These are phyloP conservation scores for Botrytis fabae DNA, from an alignment of 2,329 filamentous ascomycete genomes.

Conservation along the genomic window DNA sequence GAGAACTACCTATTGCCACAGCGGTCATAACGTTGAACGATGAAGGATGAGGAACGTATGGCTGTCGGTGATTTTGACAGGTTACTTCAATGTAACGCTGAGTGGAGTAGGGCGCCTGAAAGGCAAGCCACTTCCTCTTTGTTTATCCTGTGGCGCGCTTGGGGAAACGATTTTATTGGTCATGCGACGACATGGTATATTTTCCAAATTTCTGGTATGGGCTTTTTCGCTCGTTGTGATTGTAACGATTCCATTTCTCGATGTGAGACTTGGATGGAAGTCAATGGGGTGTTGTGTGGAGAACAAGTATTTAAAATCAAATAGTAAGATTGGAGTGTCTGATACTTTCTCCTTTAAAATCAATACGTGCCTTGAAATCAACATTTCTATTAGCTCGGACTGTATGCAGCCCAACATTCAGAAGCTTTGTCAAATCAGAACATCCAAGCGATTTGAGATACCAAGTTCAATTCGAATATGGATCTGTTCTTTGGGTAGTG, in stretches of 20 bases:
- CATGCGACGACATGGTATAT: neutral
- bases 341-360: neutral
- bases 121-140: conserved; percentile 1
- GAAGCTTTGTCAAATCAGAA: neutral
- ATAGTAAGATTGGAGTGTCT: neutral
- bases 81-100: neutral
- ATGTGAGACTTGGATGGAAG: neutral
- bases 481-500: neutral
- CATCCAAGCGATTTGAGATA: neutral
- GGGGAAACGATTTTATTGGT: neutral
- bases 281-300: neutral
- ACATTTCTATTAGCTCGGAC: neutral
- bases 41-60: neutral
- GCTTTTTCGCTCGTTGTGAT: neutral
- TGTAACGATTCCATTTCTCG: neutral
- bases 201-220: neutral
- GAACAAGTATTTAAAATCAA: neutral
- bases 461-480: neutral
- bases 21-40: neutral
- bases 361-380: neutral
- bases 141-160: neutral
- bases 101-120: neutral
- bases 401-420: neutral
- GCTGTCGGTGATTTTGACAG: neutral
- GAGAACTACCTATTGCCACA: neutral